Percentiles rank a stretch among this genome's conserved stretches.
Conservation (phyloP, 192 early-diverging fungal genomes). For the Chytriomyces sp. region DNA sequence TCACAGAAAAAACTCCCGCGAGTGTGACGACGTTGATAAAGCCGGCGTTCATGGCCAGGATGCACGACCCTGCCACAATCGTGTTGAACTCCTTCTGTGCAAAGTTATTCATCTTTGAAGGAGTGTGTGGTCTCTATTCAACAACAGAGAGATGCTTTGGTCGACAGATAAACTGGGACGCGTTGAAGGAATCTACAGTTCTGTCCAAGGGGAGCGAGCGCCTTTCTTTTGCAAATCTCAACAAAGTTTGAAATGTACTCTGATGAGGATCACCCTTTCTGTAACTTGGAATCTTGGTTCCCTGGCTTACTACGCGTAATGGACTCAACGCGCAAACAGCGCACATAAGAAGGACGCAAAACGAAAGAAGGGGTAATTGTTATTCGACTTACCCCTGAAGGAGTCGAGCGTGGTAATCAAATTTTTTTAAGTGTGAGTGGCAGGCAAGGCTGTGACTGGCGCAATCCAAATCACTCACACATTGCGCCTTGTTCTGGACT, state of each 20-base stretch:
- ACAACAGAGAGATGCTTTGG: background rate
- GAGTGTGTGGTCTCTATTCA: background rate
- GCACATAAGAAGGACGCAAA: no score
- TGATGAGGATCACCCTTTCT: background rate
- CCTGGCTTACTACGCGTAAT: no score
- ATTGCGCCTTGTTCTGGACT: no score
- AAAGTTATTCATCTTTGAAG: conserved; percentile 51
- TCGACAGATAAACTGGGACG: background rate
- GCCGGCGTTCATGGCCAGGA: conserved; percentile 57
- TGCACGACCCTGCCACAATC: conserved; percentile 52
- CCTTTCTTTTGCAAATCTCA: no score
- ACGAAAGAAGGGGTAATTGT: no score
- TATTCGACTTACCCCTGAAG: no score
- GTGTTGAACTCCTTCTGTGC: conserved; percentile 55
- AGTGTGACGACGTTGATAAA: conserved; percentile 66
- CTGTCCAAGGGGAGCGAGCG: no score
- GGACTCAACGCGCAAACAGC: no score
- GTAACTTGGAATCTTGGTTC: background rate
- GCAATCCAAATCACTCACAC: no score
- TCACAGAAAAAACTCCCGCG: conserved; percentile 51
- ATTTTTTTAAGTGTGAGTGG: no score
- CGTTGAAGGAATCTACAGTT: background rate
- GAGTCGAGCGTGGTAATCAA: no score
- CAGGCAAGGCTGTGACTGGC: no score
- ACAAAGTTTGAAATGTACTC: background rate